Conservation (phyloP, 805 yeast genomes). For the Candida coleopterorum region DNA sequence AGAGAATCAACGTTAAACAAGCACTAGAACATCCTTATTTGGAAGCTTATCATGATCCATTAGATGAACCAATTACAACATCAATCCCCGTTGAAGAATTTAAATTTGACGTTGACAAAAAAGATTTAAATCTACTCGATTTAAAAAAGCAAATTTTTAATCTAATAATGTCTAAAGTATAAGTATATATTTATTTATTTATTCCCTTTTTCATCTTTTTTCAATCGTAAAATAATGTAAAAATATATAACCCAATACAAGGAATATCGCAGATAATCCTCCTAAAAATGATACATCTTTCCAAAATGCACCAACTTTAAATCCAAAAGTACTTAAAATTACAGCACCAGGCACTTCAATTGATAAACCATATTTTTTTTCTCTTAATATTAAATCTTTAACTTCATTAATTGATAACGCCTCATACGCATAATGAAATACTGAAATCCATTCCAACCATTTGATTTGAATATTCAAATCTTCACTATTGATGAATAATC, state of each 20-base stretch:
- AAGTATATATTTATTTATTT: slow-evolving; percentile 1
- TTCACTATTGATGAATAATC: slow-evolving; percentile 84
- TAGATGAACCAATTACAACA: slow-evolving; percentile 24
- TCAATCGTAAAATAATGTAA: slow-evolving; percentile 74
- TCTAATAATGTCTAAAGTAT: slow-evolving; percentile 53
- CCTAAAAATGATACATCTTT: slow-evolving; percentile 60
- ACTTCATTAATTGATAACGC: slow-evolving; percentile 91
- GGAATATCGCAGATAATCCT: slow-evolving; percentile 53
- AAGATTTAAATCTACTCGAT: slow-evolving; percentile 60
- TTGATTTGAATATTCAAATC: slow-evolving; percentile 46
- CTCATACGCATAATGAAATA: slow-evolving; percentile 95
- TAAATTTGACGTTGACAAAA: slow-evolving; percentile 50
- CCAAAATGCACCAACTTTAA: slow-evolving; percentile 71
- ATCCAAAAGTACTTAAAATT: slow-evolving; percentile 91
- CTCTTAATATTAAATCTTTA: slow-evolving; percentile 74
- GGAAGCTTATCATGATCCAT: slow-evolving; percentile 63
- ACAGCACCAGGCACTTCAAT: slow-evolving; percentile 98
- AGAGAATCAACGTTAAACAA: slow-evolving; percentile 81
- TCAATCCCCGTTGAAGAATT: slow-evolving; percentile 25
- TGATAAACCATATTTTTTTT: slow-evolving; percentile 85
- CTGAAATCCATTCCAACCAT: slow-evolving; percentile 78
- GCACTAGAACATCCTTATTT: slow-evolving; percentile 89
- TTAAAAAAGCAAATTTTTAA: slow-evolving; percentile 68
- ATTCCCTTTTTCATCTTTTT: slow-evolving; percentile 53
- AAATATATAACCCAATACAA: slow-evolving; percentile 68